Evolutionary conservation across 202 grass and related monocot genomes (phyloP), one percentile per base, ranked within the genome.

Genomic region (Bolboschoenoplectus hybrid): DNA sequence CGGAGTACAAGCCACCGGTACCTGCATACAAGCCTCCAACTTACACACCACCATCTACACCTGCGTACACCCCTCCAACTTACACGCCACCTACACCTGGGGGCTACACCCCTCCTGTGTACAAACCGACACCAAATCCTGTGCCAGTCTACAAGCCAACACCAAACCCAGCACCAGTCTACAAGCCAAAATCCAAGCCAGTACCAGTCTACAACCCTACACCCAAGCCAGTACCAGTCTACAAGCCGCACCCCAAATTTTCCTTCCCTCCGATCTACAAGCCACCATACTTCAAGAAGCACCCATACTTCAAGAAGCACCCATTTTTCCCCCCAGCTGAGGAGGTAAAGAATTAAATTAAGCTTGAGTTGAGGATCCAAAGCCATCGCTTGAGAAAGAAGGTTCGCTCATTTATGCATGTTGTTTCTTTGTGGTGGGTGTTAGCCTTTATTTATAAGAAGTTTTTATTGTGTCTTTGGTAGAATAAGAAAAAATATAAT

Each of bases 311-410:
- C 68, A 85, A 85, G 70, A 85, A 88, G 60, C 41, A 72, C 61
- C 85, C 85, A 39, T 84, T 45, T 84, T 93, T 86, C 40, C 86
- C 84, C 88, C 91, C 89, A 57, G 80, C 39, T 17, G 71, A 85
- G 82, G 81, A 84, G 20, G 70, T 6, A n/a, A 89, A 91, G 73
- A 86, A 71, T 43, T 94, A 88, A 82, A 39, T 67, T 69, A 85
- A 11, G 36, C 38, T 83, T 64, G 16, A 26, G 5, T 81, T 3
- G 0, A 45, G 46, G 9, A 26, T 73, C 20, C 20, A 81, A n/a
- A 81, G 56, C 46, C 34, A 82, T 66, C 7, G 5, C 2, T 65
- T 62, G 12, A 63, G 60, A 63, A 44, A 61, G 52, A 45, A 47
- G 38, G 80, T 82, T 66, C 34, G n/a, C 44, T 82, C 52, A 66